Evolutionary conservation across 1,284 basidiomycete species (phyloP), one percentile per base, ranked within the genome.

Genomic region (Sporisorium sorghi): DNA sequence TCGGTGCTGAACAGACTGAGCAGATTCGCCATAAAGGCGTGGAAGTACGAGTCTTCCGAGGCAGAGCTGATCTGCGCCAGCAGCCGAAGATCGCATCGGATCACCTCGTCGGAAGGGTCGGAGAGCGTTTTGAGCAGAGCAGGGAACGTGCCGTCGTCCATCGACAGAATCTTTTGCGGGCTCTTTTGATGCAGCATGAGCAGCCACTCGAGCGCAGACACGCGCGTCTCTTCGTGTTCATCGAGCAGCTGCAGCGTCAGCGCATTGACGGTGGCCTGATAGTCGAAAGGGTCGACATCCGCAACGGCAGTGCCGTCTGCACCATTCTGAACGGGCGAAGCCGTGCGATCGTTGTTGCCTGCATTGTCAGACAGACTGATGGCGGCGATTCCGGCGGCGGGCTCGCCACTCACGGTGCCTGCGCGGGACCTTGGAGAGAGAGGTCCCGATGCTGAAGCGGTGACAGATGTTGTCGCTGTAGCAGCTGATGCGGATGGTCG

Each of bases 151-250:
- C 93, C 94, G 78, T 98, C 95, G 81, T 98, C 94, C 89, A 97
- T 92, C 0, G 93, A 92, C 55, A 98, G 87, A 68, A 97, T 96
- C 93, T 96, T 97, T 85, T 91, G 92, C 0, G 97, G 97, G 19
- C 93, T 93, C 83, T 98, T 98, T 83, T 94, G 92, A 86, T 99
- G 97, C 56, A 99, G 86, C 97, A 99, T 99, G 53, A 97, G 90
- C 32, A 99, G 87, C 97, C 97, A 99, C 86, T 97, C 94, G 74
- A 99, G 86, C 4, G 96, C 94, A 24, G 94, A 93, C 7, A 99
- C 93, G 43, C 96, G 88, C 1, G 97, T 98, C 83, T 97, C 94
- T 80, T 97, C 96, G 82, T 94, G 93, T 85, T 98, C 94, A 85
- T 93, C 95, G 84, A 97, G 84, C 82, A 99, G 94, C 80, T 97